Base-by-base conservation (phyloP, 352 stramenopile genomes). In the Phytophthora rubi region DNA sequence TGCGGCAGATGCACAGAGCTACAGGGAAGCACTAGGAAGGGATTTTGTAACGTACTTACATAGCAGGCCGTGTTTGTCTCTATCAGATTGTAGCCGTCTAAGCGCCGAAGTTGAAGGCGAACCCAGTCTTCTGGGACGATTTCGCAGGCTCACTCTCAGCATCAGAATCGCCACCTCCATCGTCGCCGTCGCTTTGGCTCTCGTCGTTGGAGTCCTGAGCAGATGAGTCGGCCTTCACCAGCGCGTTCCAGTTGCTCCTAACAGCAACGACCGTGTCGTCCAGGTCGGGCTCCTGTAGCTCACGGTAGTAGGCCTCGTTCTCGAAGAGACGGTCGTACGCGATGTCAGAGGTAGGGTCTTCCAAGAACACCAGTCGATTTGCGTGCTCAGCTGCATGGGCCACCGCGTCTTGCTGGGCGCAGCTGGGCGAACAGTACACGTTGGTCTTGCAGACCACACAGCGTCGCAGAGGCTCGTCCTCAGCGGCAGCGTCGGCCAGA, bases 371-470 rank as follows among this genome's bases (percentile, higher is more conserved):
- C 30, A 95, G 70, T 1, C 87, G 83, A 49, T 71, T 77, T 1
- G 85, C 87, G 59, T 95, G 87, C 64, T 93, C 87, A 3, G 83
- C 85, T 26, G 75, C 71, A 59, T 95, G 87, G 0, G 54, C 70
- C 6, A 65, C 68, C 3, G 65, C 60, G 37, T 90, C 77, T 45
- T 52, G 65, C 13, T 75, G 48, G 13, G 73, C 84, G 59, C 87
- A 95, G 4, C 65, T 71, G 7, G 62, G 39, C 26, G 81, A 92
- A 73, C 87, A 95, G 56, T 95, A 95, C n/a, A 88, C 75, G 60
- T 90, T 83, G 8, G 85, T 93, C 64, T 92, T 93, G 68, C 87
- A 95, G 15, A 95, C 57, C 58, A 86, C 72, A 47, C 87, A 95
- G 39, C 85, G 87, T 53, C 73, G 73, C 18, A 95, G 64, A n/a